Conservation (phyloP, 2,329 filamentous ascomycete species). For the Colletotrichum camelliae region DNA sequence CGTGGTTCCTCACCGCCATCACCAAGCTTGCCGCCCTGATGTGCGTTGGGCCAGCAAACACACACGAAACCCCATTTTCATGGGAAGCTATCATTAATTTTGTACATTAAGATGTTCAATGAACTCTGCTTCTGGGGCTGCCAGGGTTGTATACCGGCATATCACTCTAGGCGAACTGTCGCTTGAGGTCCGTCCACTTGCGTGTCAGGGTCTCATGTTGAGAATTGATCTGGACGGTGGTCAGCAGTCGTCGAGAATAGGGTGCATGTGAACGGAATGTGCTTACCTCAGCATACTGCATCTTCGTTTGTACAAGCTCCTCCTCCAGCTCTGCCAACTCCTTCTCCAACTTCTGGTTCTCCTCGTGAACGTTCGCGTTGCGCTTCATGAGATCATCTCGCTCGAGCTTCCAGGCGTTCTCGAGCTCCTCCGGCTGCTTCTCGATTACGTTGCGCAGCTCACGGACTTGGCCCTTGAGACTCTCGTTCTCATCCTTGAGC, state of each 20-base stretch:
- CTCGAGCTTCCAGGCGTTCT: constrained; percentile 79
- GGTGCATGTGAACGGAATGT: background rate
- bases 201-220: constrained; percentile 75
- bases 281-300: constrained; percentile 92
- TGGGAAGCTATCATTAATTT: constrained; percentile 21
- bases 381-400: constrained; percentile 92
- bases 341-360: constrained; percentile 88
- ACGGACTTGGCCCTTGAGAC: constrained; percentile 80
- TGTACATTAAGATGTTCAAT: constrained; percentile 22
- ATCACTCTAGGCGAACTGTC: constrained; percentile 52
- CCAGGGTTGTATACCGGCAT: constrained; percentile 3
- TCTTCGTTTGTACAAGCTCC: constrained; percentile 89
- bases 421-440: constrained; percentile 87
- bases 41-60: constrained; percentile 21
- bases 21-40: constrained; percentile 11
- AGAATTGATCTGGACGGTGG: constrained; percentile 64
- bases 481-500: constrained; percentile 88
- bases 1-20: background rate
- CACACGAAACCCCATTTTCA: constrained; percentile 16
- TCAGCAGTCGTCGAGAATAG: background rate
- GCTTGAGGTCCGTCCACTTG: constrained; percentile 78
- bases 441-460: constrained; percentile 89
- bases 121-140: constrained; percentile 19
- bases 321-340: constrained; percentile 92
- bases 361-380: constrained; percentile 91